Evolutionary conservation across 371 early-diverging fungal species (phyloP), one percentile per base, ranked within the genome.

Genomic region (Cokeromyces recurvatus): DNA sequence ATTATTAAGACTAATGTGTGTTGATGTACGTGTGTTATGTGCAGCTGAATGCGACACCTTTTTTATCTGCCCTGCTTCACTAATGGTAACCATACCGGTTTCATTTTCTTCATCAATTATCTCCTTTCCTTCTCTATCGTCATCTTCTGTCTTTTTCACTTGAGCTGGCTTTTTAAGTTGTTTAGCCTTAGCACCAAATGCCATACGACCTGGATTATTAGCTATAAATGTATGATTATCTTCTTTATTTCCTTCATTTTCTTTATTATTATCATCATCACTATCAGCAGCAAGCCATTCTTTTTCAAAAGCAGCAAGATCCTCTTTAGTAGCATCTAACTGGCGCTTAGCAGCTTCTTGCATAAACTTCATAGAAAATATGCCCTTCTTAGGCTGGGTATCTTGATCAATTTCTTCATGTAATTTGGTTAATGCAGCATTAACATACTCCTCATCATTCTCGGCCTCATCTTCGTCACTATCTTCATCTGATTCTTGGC

Each of bases 341-440:
- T 81, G 66, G 35, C 74, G 59, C 48, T 83, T 68, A 37, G 78
- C 77, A 46, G 83, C 90, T 43, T 79, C 80, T 64, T 91, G 90
- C 97, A 97, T 97, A 57, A 97, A 97, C 68, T 96, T 96, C 97
- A 97, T 96, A 7, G 78, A 84, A 54, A 92, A 85, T 24, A 97
- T 52, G 17, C 94, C 94, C 71, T 89, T 93, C 42, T 68, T 71
- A n/a, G 85, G 82, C 34, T 66, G 65, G 53, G 67, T 67, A 38
- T 76, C 79, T 10, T 70, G 62, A 38, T 74, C 66, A 27, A 78
- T 40, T 20, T 71, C 74, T 1, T 66, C 61, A 41, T 71, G 64
- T 14, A 83, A 57, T 24, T 74, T 53, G 39, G 51, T 67, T 37
- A 80, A 43, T 54, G 65, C 68, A 0, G 67, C 38, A 7, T 53